Evolutionary conservation across 139 green algal genomes (phyloP), one percentile per base, ranked within the genome.

Genomic region (Chlorella sorokiniana): DNA sequence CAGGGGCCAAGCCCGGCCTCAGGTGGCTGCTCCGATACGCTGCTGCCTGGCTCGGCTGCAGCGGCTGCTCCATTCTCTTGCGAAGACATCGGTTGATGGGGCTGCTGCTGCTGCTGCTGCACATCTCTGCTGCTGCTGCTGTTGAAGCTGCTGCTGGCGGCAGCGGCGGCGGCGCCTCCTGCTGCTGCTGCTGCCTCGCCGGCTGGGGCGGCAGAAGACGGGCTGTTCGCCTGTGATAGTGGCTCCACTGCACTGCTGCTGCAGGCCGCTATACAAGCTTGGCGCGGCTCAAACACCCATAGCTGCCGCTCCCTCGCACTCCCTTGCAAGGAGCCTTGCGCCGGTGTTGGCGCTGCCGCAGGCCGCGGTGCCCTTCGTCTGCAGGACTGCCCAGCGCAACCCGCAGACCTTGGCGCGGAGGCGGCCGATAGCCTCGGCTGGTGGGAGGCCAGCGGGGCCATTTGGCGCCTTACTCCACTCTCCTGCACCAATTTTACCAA

Each of bases 121-220:
- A n/a, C n/a, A n/a, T n/a, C n/a, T n/a, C n/a, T 52, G 65, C 65
- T 72, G 65, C 64, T 52, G 65, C 65, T 69, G 31, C n/a, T 68
- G 48, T 59, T 59, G 14, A 16, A 40, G 29, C 29, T 40, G 61
- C 29, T 8, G 11, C 23, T 69, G 27, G 33, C 62, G 6, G 62
- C 62, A 16, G 22, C 31, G 16, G 62, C 62, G 6, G 62, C 62
- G 29, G 31, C 68, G 25, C 10, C 27, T 37, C 9, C 0, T 27
- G 8, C 33, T 40, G 20, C 38, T 54, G 40, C 68, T 37, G 27
- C 41, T 22, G 11, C 16, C 2, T 3, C 9, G 69, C 11, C 42
- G 29, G 42, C 69, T 10, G 29, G 1, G 11, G 6, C 1, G 69
- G 4, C 69, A 18, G 31, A 33, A 45, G 25, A 29, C 14, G 48